Conservation (phyloP, 148 eudicot genomes). For the Salicornia ramosissima region DNA sequence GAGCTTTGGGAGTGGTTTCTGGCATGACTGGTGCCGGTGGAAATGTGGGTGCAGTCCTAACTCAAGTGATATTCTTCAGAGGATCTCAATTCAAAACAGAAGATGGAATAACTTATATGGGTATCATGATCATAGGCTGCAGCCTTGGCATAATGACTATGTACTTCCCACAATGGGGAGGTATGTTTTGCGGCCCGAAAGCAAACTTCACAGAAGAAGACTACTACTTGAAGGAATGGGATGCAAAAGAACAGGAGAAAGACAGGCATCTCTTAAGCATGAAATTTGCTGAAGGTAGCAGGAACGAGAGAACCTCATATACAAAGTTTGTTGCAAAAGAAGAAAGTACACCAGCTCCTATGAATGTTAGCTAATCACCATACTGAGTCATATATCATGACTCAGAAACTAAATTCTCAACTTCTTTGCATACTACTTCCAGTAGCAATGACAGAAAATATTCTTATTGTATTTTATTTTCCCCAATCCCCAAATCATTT, state of each 20-base stretch:
- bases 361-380: no score
- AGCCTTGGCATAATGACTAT: conserved; percentile 44
- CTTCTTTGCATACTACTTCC: no score
- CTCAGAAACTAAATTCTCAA: no score
- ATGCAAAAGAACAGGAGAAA: conserved; percentile 32
- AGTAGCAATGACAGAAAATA: no score
- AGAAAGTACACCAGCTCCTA: background rate
- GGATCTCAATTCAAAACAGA: conserved; percentile 60
- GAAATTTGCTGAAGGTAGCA: conserved; percentile 51
- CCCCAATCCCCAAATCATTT: no score
- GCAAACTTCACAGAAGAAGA: conserved; percentile 47
- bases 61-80: conserved; percentile 42
- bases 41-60: background rate
- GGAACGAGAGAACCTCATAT: conserved; percentile 50
- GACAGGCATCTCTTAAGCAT: conserved; percentile 44
- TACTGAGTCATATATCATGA: no score
- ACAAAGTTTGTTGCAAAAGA: conserved; percentile 15
- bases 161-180: conserved; percentile 76
- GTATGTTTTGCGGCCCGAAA: conserved; percentile 65
- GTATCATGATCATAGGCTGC: conserved; percentile 71
- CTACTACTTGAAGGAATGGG: conserved; percentile 63
- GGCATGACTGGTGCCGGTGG: conserved; percentile 90
- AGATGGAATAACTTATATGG: conserved; percentile 63
- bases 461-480: no score
- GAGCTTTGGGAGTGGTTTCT: conserved; percentile 70